Conservation (phyloP, 164 flowering plant genomes). For the Liquidambar formosana region DNA sequence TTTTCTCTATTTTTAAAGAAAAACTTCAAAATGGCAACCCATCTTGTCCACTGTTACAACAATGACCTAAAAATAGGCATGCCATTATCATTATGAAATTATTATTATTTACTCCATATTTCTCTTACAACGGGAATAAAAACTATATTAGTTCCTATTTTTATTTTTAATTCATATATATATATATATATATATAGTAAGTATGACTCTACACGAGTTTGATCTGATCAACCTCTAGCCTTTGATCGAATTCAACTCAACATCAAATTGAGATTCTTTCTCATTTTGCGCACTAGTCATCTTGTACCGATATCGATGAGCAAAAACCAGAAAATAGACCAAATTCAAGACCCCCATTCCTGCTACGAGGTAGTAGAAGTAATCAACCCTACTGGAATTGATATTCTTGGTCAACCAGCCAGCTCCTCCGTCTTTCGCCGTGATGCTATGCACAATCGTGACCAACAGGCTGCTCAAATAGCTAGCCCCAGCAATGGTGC, state of each 20-base stretch:
- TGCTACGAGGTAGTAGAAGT: constrained; percentile 58
- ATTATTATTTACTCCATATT: no score
- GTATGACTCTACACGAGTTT: no score
- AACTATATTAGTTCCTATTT: no score
- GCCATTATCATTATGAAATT: no score
- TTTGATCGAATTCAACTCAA: constrained; percentile 28
- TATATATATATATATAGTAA: no score
- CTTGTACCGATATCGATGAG: constrained; percentile 51
- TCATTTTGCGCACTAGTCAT: constrained; percentile 14
- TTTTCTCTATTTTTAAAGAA: no score
- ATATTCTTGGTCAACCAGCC: constrained; percentile 63
- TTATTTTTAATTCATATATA: no score
- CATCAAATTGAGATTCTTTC: constrained; percentile 16
- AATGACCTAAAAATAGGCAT: no score
- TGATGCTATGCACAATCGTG: constrained; percentile 44
- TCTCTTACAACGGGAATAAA: no score
- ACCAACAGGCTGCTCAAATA: constrained; percentile 60
- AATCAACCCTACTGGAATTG: constrained; percentile 54
- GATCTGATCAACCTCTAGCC: not conserved
- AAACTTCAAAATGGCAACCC: no score
- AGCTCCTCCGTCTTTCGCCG: constrained; percentile 34
- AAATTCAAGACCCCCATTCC: constrained; percentile 51
- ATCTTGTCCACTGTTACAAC: no score
- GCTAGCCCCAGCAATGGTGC: constrained; percentile 49
- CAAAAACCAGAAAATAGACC: constrained; percentile 36